Base-by-base conservation (phyloP, 495 filamentous ascomycete species). In the Aspergillus ostianus region DNA sequence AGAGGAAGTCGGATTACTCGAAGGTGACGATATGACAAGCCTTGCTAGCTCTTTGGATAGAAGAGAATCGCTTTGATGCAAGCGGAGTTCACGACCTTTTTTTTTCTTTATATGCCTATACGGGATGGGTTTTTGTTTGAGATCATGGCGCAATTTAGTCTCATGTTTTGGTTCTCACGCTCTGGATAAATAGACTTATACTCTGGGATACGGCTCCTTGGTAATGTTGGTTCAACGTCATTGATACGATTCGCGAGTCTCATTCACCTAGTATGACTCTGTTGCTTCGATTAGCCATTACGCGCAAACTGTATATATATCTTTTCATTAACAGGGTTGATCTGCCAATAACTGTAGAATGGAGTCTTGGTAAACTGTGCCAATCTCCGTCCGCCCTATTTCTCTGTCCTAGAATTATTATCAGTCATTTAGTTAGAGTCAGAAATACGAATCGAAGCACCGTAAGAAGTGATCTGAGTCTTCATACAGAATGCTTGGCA, bases 1-100 rank as follows among this genome's bases (percentile, higher is more conserved):
- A 19, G 82, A 86, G 66, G 74, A 78, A 27, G 73, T 79, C 55
- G 83, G 82, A 2, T 66, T 86, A 20, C 76, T 86, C 15, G 71
- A 77, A 54, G 63, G 69, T 19, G 72, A 80, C 53, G 74, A 71
- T 47, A 70, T 68, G n/a, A 70, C 73, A 10, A 75, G 73, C 65
- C 54, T 77, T 44, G 65, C 64, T 27, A 77, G 70, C 55, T 74
- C 76, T 5, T 27, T 75, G 23, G 69, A 74, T 30, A 68, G 73
- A 55, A 67, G 73, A 53, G 72, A 71, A 18, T 77, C 74, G 0
- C 58, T 76, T 12, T 71, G 61, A 66, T 49, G 17, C 18, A 19
- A 30, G 18, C 18, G 19, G 21, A n/a, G 13, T 27, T 61, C 6
- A 29, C 48, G 12, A 46, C n/a, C n/a, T n/a, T n/a, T n/a, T n/a